These are phyloP conservation scores for Diplosphaera chodatii DNA, from an alignment of 139 green algal species.

Conservation along the genomic window DNA sequence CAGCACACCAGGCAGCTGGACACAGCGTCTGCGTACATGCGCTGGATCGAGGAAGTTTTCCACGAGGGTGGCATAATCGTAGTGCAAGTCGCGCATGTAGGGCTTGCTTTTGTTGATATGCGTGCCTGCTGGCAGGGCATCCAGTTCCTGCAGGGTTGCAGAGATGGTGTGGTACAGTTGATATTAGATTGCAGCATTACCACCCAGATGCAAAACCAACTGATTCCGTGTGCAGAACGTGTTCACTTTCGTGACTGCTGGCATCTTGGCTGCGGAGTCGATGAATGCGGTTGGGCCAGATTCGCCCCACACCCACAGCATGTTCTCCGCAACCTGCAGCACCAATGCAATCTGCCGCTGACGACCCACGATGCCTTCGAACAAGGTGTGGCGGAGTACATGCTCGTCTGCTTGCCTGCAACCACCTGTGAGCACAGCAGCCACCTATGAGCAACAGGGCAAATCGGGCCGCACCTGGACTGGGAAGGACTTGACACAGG, in stretches of 20 bases:
- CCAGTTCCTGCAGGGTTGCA: background rate
- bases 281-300: background rate
- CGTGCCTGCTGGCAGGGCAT: constrained; percentile 1
- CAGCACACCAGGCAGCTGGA: no score
- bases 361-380: background rate
- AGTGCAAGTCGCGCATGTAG: constrained; percentile 32
- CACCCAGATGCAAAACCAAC: no score
- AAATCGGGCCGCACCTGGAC: no score
- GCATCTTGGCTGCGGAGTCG: background rate
- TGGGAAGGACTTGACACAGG: constrained; percentile 5
- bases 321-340: constrained; percentile 28
- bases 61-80: constrained; percentile 35
- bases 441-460: no score
- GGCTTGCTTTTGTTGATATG: background rate
- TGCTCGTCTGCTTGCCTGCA: no score
- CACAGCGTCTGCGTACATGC: no score
- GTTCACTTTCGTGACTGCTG: background rate
- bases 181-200: no score
- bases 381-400: no score
- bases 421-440: no score
- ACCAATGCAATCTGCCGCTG: background rate
- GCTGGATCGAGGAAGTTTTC: constrained; percentile 65
- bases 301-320: constrained; percentile 52
- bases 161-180: no score
- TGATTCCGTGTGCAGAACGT: no score